These are phyloP conservation scores for Leucosporidium creatinivorum DNA, from an alignment of 768 basidiomycete genomes.

Conservation along the genomic window DNA sequence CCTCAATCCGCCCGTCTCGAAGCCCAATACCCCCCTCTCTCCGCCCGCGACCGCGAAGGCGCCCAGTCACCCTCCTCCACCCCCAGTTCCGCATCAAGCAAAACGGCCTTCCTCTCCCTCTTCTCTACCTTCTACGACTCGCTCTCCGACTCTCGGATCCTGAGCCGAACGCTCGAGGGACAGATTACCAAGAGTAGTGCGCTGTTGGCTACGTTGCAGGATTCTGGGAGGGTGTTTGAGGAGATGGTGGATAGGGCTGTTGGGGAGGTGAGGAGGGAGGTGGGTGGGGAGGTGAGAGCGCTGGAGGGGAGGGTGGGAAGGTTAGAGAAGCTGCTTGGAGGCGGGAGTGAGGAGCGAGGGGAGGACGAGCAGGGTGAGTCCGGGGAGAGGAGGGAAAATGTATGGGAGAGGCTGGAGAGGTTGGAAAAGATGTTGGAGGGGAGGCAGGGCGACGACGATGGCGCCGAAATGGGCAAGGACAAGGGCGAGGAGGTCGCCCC, in stretches of 20 bases:
- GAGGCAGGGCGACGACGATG: too few relatives aligned
- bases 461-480: too few relatives aligned
- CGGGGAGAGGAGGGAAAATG: too few relatives aligned
- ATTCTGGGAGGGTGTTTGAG: slow-evolving; percentile 16
- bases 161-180: slow-evolving; percentile 67
- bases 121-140: slow-evolving; percentile 81
- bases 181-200: slow-evolving; percentile 49
- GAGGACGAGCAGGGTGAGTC: too few relatives aligned
- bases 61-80: slow-evolving; percentile 46
- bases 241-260: neutral
- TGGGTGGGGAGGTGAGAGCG: too few relatives aligned
- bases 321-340: too few relatives aligned
- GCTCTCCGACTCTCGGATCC: slow-evolving; percentile 67
- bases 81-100: slow-evolving; percentile 58
- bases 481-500: too few relatives aligned
- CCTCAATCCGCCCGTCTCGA: neutral
- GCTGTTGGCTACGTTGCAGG: slow-evolving; percentile 25
- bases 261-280: neutral
- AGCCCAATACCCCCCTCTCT: neutral
- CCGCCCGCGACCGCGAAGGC: neutral
- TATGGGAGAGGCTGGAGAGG: too few relatives aligned
- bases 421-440: too few relatives aligned
- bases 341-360: too few relatives aligned
- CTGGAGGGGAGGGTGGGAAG: too few relatives aligned
- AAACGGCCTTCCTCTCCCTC: slow-evolving; percentile 68